Percentiles rank a stretch among this genome's conserved stretches.
These are phyloP conservation scores for Trichomonas gallinae DNA, from an alignment of 208 protist genomes.

Conservation along the genomic window DNA sequence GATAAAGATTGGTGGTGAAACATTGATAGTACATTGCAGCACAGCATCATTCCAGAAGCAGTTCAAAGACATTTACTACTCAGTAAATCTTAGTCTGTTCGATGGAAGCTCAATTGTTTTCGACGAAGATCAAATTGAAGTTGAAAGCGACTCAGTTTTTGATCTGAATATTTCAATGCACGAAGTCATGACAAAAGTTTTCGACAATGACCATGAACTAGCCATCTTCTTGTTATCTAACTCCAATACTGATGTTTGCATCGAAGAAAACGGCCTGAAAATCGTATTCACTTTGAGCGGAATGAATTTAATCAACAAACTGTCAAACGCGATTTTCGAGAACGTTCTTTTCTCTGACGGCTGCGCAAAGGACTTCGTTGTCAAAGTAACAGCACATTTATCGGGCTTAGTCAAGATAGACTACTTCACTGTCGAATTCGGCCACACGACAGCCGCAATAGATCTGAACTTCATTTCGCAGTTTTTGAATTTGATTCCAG, in stretches of 20 bases:
- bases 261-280: background rate
- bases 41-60: background rate
- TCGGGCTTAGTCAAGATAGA: background rate
- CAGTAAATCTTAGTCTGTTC: background rate
- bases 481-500: background rate
- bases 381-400: background rate
- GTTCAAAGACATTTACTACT: background rate
- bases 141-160: background rate
- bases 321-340: background rate
- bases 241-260: background rate
- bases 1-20: background rate
- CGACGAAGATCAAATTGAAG: background rate
- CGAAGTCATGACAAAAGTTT: background rate
- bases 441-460: background rate
- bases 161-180: background rate
- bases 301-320: background rate
- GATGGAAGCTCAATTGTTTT: background rate
- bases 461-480: background rate
- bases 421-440: background rate
- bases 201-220: background rate
- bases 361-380: background rate
- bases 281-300: background rate
- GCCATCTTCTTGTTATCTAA: background rate
- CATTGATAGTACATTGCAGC: background rate
- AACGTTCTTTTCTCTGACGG: background rate